Conservation (phyloP, 306 rosid species). For the Fagus sylvatica region DNA sequence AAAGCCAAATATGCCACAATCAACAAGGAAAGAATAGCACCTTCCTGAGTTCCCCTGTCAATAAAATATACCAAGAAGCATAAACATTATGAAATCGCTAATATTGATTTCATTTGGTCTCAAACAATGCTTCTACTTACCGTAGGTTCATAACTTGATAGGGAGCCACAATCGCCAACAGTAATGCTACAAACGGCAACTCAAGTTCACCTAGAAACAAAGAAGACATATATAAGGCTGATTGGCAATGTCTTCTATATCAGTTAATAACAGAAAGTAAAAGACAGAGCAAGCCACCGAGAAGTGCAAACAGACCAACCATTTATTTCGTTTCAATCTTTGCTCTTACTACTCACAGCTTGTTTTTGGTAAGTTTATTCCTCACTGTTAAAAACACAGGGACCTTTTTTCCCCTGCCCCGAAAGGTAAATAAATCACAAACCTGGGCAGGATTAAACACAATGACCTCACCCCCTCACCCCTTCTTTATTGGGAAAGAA, state of each 20-base stretch:
- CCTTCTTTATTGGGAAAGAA: not conserved
- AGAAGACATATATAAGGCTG: conserved; percentile 9
- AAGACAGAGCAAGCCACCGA: conserved; percentile 19
- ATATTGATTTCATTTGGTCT: not conserved
- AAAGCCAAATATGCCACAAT: conserved; percentile 83
- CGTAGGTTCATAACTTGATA: conserved; percentile 55
- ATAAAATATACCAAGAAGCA: conserved; percentile 22
- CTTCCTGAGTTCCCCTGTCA: conserved; percentile 79
- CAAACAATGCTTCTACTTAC: conserved; percentile 32
- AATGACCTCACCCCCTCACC: not conserved
- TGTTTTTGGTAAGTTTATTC: not conserved
- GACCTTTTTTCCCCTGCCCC: not conserved
- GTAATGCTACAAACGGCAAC: conserved; percentile 74
- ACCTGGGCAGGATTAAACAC: too few relatives aligned
- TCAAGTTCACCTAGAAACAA: conserved; percentile 74
- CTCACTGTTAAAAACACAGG: conserved; percentile 1
- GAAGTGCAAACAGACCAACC: conserved; percentile 1
- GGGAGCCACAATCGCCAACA: conserved; percentile 81
- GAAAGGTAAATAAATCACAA: too few relatives aligned
- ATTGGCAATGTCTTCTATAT: not conserved
- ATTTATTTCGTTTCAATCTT: conserved; percentile 8
- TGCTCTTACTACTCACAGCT: not conserved
- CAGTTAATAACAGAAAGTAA: conserved; percentile 10
- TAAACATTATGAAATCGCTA: not conserved
- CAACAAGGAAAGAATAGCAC: conserved; percentile 60